Evolutionary conservation across 2,329 filamentous ascomycete genomes (phyloP).

Genomic region (Fusarium temperatum): DNA sequence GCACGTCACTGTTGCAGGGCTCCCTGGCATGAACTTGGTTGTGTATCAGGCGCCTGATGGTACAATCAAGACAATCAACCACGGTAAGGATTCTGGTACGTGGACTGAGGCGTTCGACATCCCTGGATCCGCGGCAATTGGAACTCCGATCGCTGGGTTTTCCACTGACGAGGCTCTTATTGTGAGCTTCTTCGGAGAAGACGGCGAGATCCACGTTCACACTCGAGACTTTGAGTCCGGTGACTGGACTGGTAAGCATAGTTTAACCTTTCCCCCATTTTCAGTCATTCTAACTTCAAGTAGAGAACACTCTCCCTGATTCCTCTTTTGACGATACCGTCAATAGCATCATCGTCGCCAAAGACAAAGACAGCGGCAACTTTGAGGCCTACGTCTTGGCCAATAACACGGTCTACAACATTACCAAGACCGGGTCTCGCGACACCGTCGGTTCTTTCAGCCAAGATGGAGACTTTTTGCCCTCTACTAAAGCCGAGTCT

Average conservation of each 20-base stretch:
- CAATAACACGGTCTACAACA: background rate
- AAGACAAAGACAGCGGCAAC: background rate
- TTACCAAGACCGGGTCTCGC: background rate
- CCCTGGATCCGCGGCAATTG: background rate
- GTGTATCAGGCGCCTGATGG: background rate
- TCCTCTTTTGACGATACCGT: background rate
- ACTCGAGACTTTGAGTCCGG: background rate
- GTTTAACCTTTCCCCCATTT: fast-evolving
- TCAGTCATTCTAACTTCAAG: background rate
- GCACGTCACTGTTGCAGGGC: background rate
- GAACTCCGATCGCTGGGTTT: background rate
- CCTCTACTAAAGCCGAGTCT: background rate
- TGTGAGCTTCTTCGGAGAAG: background rate
- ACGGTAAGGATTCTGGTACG: fast-evolving
- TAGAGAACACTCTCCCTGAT: background rate
- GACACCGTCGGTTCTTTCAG: background rate
- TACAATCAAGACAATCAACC: background rate
- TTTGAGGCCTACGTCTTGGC: background rate
- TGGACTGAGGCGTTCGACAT: background rate
- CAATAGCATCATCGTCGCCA: background rate
- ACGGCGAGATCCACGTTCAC: background rate
- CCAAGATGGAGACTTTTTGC: background rate
- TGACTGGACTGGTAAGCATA: background rate
- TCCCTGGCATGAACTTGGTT: background rate
- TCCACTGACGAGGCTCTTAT: background rate